Evolutionary conservation across 2,329 filamentous ascomycete species (phyloP), one percentile per base, ranked within the genome.

Genomic region (Fusarium sp.): DNA sequence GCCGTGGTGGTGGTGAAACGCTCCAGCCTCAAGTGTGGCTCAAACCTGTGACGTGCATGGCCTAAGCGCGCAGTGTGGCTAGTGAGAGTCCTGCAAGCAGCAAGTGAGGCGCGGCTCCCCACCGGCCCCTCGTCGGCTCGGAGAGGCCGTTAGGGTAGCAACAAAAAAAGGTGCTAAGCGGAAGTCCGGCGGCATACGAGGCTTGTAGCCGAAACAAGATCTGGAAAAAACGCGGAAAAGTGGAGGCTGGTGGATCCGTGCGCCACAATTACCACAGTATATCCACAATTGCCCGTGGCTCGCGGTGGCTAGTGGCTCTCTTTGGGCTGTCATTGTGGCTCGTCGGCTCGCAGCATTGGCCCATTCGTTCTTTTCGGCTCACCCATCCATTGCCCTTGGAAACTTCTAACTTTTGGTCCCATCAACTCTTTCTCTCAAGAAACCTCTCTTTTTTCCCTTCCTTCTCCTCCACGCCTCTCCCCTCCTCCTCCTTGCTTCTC

Each of bases 121-220:
- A 71, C 70, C 70, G 70, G 73, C 68, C 70, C 70, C 73, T 65
- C 69, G 58, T 66, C 58, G 56, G 66, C 58, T 77, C 70, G 68
- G 73, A 73, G 74, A 47, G 40, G 25, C 36, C 36, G 36, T 58
- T 62, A 50, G 18, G 50, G 33, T 18, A 64, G 47, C 47, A n/a
- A 31, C 5, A 16, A 33, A 63, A 66, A 69, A 65, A 63, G 57
- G 42, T 54, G 61, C 25, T 63, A 65, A 67, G 56, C 77, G 77
- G 70, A 79, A 79, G 67, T 79, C 77, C 77, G 77, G 74, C 78
- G 78, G 78, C 74, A 75, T 79, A 79, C 78, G 78, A 79, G 78
- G 72, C 74, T 75, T 78, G 74, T 68, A 72, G 75, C 77, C 77
- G 77, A 79, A 70, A 66, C 62, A 71, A 69, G 40, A 67, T 65